Evolutionary conservation across 139 green algal genomes (phyloP), one percentile per base, ranked within the genome.

Genomic region (Chlamydomonas sp.): DNA sequence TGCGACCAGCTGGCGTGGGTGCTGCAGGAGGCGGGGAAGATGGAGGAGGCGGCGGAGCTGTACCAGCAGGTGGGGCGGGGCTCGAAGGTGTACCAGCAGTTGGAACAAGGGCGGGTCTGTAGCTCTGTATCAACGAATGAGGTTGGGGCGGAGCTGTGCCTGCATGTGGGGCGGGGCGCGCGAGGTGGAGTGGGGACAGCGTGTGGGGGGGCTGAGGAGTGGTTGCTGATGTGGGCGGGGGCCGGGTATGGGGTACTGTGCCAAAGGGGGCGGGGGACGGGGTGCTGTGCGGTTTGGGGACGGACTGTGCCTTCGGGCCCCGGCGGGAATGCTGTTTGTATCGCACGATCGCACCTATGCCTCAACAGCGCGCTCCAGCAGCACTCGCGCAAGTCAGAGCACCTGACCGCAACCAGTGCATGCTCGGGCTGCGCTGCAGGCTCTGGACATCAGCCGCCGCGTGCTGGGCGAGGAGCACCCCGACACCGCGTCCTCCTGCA

Each of bases 1-100:
- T 88, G 83, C 73, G 83, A 81, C 83, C 83, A 82, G 5, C 74
- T 88, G 74, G 83, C 83, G 10, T 88, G 63, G 73, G 31, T 81
- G 74, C 74, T 82, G 62, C 83, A 88, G 62, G 74, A 88, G 14
- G 1, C 2, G 5, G 83, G 74, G 5, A 15, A 16, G 62, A 18
- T 88, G 74, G 63, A 81, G 74, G 83, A 82, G 83, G 83, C 83
- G 49, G 83, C 74, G 15, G 62, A 59, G 15, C 4, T 88, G 83
- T 88, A 82, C 74, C 63, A 31, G 9, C 15, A 86, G 80, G 80
- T 85, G 68, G 0, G 80, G 57, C 14, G 57, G 15, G 17, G 12
- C 1, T 6, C n/a, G 67, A 9, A 7, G 31, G 31, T 49, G 31
- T 49, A 49, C 31, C 31, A 49, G 31, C 31, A 49, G 31, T 49